Base-by-base conservation (phyloP, 768 basidiomycete species). In the Lactarius hengduanensis region DNA sequence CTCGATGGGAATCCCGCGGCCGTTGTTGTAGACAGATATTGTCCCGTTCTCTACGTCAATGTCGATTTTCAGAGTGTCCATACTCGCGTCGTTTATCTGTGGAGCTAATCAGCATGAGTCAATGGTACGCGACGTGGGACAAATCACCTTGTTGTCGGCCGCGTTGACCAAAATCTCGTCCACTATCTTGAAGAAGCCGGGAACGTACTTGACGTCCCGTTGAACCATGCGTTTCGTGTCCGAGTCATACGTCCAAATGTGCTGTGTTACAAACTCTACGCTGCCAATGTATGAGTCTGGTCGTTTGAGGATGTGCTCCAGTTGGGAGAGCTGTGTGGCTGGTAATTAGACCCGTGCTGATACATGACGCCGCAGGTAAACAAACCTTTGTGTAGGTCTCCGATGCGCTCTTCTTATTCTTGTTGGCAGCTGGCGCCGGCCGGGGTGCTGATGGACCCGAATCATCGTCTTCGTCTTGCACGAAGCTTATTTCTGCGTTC, bases 121-220 rank as follows among this genome's bases (percentile, higher is more conserved):
- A 26, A 22, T 55, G n/a, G 45, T 34, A 60, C 16, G 13, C 41
- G n/a, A 40, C 15, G 13, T n/a, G 0, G 16, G 16, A n/a, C 10
- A 76, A 81, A 63, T 69, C 50, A 92, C 96, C 89, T 99, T 99
- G 80, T 98, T 97, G 76, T 99, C 97, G 4, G 97, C 97, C 26
- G 97, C 97, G 77, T 99, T 99, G 72, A 99, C 97, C 3, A 99
- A 81, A 73, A 99, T 99, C 79, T 99, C 97, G 73, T 99, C 97
- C 16, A 99, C 90, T 73, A 99, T 99, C 83, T 99, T 99, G 85
- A 96, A 95, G 77, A 99, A 96, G 61, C 96, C 97, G 0, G 97
- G 97, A 2, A 98, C 96, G 74, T 90, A 99, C 72, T 86, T 92
- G 69, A 90, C 91, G 57, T 88, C 94, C 73, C 89, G 83, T 72